Evolutionary conservation across 1,284 basidiomycete genomes (phyloP), one percentile per base, ranked within the genome.

Genomic region (Albatrellus sp.): DNA sequence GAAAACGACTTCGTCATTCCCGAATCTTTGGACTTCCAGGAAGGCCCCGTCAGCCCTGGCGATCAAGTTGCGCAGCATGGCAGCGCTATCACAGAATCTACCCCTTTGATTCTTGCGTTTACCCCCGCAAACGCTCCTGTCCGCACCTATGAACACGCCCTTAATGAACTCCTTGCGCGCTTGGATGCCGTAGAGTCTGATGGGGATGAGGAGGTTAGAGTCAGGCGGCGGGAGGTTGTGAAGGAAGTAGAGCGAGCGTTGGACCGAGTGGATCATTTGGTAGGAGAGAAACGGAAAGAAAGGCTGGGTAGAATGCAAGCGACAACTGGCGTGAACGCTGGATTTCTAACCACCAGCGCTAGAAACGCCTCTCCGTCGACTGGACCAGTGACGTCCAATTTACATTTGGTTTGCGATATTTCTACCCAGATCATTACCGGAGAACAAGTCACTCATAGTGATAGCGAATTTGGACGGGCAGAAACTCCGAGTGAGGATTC

Each of bases 131-230:
- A 76, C 59, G 40, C 61, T 5, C 61, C 69, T 0, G 60, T 76
- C 37, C 73, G 72, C 52, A 61, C 61, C 6, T 70, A 74, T 55
- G 68, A 73, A 47, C 61, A 75, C 45, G 63, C 67, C 16, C 65
- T 87, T 43, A 72, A 74, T 43, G 72, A 72, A 44, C 59, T 88
- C 10, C 63, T 88, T 29, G 69, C 76, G 37, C 65, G 68, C 46
- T 68, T 86, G 5, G 85, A 89, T 52, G 74, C 68, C 0, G 70
- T 87, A 4, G 73, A 81, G 50, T 80, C 75, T 50, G 69, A 68
- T 52, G 84, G 83, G 0, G 69, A 78, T 49, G 57, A 62, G 42
- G 60, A 59, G 2, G 72, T 89, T 13, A 65, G 83, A 36, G 64
- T 66, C n/a, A 64, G 61, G 47, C 61, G 85, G 45, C 72, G 77